These are phyloP conservation scores for Cytospora piceicola DNA, from an alignment of 2,329 filamentous ascomycete species.

Conservation along the genomic window DNA sequence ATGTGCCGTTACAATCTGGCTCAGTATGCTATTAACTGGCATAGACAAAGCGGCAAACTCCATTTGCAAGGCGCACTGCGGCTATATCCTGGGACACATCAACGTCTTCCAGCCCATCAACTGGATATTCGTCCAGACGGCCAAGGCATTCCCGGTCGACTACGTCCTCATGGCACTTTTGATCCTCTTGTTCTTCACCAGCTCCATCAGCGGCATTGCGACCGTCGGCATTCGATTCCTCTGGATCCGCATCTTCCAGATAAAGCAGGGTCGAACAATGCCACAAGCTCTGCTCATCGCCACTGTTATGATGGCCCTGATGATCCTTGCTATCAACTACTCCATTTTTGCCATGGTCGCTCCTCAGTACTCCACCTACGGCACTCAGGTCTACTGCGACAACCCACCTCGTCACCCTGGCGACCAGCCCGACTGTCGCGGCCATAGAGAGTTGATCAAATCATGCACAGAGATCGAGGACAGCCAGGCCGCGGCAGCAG, in stretches of 20 bases:
- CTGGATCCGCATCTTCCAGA: slow-evolving; percentile 91
- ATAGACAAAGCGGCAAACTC: slow-evolving; percentile 98
- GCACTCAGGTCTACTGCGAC: slow-evolving; percentile 92
- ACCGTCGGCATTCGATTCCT: slow-evolving; percentile 92
- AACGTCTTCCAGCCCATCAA: slow-evolving; percentile 96
- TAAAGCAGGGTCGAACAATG: slow-evolving; percentile 84
- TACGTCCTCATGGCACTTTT: slow-evolving; percentile 87
- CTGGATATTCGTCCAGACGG: slow-evolving; percentile 80
- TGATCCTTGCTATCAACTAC: slow-evolving; percentile 91
- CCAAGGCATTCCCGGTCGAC: slow-evolving; percentile 86
- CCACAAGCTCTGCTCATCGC: slow-evolving; percentile 91
- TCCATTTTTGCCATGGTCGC: slow-evolving; percentile 91
- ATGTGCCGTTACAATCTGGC: slow-evolving; percentile 76
- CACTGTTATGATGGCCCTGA: slow-evolving; percentile 87
- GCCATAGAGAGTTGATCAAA: slow-evolving; percentile 72
- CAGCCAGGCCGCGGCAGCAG: slow-evolving; percentile 71
- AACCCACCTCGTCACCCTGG: slow-evolving; percentile 65
- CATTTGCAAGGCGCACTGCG: slow-evolving; percentile 85
- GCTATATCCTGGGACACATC: slow-evolving; percentile 85
- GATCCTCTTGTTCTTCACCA: slow-evolving; percentile 84
- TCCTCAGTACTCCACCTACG: slow-evolving; percentile 92
- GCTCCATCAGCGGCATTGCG: slow-evolving; percentile 84
- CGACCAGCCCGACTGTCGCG: slow-evolving; percentile 74
- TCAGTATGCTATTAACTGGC: slow-evolving; percentile 91
- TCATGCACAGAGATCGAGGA: slow-evolving; percentile 79